Percentiles rank a stretch among this genome's conserved stretches.
Conservation (phyloP, 2,329 filamentous ascomycete species). For the Penicillium janthinellum region DNA sequence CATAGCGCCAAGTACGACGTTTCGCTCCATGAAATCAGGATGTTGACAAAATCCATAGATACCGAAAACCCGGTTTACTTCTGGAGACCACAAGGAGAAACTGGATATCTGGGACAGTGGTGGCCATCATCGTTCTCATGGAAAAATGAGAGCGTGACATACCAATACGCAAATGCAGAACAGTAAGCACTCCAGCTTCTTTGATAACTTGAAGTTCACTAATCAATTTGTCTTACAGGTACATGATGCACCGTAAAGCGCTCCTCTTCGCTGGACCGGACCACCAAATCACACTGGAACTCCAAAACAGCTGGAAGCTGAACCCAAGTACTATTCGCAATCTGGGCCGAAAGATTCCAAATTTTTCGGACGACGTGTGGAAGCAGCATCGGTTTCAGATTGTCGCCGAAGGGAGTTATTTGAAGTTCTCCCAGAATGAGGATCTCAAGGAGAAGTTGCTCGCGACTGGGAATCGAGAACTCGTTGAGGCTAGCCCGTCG, state of each 20-base stretch:
- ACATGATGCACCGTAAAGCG: constrained; percentile 4
- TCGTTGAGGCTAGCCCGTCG: not conserved
- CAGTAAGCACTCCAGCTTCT: not conserved
- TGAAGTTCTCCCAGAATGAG: not conserved
- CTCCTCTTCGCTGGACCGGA: not conserved
- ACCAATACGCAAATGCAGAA: constrained; percentile 2
- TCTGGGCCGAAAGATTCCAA: constrained; percentile 1
- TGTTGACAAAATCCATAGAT: not conserved
- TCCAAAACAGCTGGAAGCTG: not conserved
- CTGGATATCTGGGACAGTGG: constrained; percentile 15
- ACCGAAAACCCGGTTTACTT: constrained; percentile 13
- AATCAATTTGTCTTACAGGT: not conserved
- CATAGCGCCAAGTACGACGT: too few species aligned
- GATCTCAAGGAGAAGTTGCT: not conserved
- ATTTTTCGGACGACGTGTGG: not conserved
- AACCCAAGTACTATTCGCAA: not conserved
- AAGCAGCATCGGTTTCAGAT: not conserved
- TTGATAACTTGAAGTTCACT: not conserved
- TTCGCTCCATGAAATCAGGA: not conserved
- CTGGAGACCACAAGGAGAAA: constrained; percentile 16
- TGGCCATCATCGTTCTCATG: constrained; percentile 16
- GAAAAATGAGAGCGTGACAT: not conserved
- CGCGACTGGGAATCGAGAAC: not conserved
- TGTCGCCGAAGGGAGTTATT: not conserved
- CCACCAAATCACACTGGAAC: not conserved